Evolutionary conservation across 2,329 filamentous ascomycete species (phyloP), one percentile per base, ranked within the genome.

Genomic region (Purpureocillium takamizusanense): DNA sequence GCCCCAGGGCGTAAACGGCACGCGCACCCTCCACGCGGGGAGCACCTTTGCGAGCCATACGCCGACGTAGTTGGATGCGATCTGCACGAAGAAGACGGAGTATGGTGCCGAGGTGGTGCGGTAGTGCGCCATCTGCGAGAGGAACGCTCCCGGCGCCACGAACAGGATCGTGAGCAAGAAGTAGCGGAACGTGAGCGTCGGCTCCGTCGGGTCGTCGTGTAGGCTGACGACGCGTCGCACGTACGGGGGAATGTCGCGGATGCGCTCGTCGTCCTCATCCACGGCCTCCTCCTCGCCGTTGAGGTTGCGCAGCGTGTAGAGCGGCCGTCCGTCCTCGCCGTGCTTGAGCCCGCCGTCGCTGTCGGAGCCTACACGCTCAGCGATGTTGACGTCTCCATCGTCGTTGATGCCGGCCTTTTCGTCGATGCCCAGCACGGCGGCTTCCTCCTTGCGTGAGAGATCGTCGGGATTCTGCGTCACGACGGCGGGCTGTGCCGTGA

Each of bases 21-120:
- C 40, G 3, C 56, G 57, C 33, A 76, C 47, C 7, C 57, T 57
- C 57, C 65, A 69, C 2, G 60, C 55, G 1, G 74, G 74, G 2
- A 77, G 54, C 1, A 67, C 51, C 36, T 65, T 64, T 1, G 72
- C 72, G 3, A 76, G 61, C 55, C 72, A 72, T 25, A 66, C 58
- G 2, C 72, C 73, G 10, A 67, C 61, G 40, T 76, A 76, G 47
- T 74, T 73, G 34, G 65, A 72, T 0, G 71, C 72, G 36, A 77
- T 73, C 46, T 76, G 72, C 25, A 79, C 74, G 43, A 80, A 79
- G 51, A 78, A 78, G 35, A 79, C 67, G 0, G 74, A 76, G 49
- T 78, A 80, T 0, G 70, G 68, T 1, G 72, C 70, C 32, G 66
- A 67, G 0, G 75, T 78, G 2, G 75, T 78, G 33, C 75, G 65